Base-by-base conservation (phyloP, 306 rosid species). In the Rosa lucieae region DNA sequence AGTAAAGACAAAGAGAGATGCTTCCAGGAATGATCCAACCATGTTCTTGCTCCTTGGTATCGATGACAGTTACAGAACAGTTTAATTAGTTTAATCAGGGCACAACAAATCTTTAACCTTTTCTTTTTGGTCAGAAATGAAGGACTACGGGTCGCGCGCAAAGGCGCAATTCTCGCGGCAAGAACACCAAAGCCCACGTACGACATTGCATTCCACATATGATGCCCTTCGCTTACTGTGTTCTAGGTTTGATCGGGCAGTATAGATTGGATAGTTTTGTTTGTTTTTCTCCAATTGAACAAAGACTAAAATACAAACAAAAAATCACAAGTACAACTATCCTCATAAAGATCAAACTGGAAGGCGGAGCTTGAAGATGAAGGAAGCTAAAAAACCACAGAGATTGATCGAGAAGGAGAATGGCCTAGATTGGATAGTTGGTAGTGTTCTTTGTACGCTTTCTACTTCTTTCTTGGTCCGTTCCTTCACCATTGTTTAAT, bases 11-110 rank as follows among this genome's bases (percentile, higher is more conserved):
- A 82, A 77, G 56, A 77, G 66, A 67, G 72, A 46, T 66, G 52
- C 55, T 77, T 71, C 81, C 78, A 71, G 78, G 75, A 72, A 72
- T 70, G 71, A 65, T 77, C 85, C 79, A 67, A 76, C 78, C 48
- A 66, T 77, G 75, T 65, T 43, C 56, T 71, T 40, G 49, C 63
- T 56, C 70, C 47, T 76, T 21, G 74, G 43, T 43, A 43, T 23
- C 47, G 74, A 65, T 49, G 83, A 43, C 68, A 40, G n/a, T 74
- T 74, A 48, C 77, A 18, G 76, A 49, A 52, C 78, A 44, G 58
- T 75, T 44, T 43, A 59, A 1, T 65, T 65, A 35, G 44, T 62
- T 62, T 62, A 62, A 29, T 62, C 29, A 62, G 46, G 70, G 46
- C 44, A 65, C 21, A 7, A 7, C 69, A 14, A 65, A 35, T 65